Base-by-base conservation (phyloP, 2,329 filamentous ascomycete species). In the Trichophyton rubrum region DNA sequence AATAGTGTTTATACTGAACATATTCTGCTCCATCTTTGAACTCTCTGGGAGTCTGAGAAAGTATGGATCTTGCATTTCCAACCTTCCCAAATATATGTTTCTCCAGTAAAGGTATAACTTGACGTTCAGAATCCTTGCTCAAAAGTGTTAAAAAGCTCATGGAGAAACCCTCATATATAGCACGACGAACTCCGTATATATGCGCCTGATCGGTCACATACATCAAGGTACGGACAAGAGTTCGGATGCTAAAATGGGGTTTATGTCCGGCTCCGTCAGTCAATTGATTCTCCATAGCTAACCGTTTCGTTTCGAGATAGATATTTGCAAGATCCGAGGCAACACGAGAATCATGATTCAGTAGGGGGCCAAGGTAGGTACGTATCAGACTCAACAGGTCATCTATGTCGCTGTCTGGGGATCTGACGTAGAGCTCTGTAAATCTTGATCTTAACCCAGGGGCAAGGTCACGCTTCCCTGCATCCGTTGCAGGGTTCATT, bases 401-500 rank as follows among this genome's bases (percentile, higher is more conserved):
- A 67, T 93, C 89, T 61, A 90, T 75, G 63, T 96, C 88, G 62
- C 80, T 84, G 70, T 99, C 93, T 0, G 93, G 92, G 66, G 90
- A 93, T 60, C 89, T 85, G 24, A 99, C 90, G 70, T 95, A 99
- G 22, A 99, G 80, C 72, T 99, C 93, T 0, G 93, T 97, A 70
- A 99, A 99, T 56, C 91, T 84, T 7, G 91, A 95, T 60, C 92
- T 82, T 49, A 97, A 84, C 1, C 92, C 91, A 60, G 89, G 85
- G 0, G 92, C 90, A 15, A 99, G 78, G 72, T 99, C 93, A 60
- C 92, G 86, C 75, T 99, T 99, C 63, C 95, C 93, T 60, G 96
- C 85, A 76, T 99, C 93, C 2, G 93, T 99, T 3, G 93, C 93
- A 33, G 93, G 93, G 69, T 99, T 99, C 93, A 99, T 99, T 30